Evolutionary conservation across 2,329 filamentous ascomycete genomes (phyloP).

Genomic region (Microcyclospora pomicola): DNA sequence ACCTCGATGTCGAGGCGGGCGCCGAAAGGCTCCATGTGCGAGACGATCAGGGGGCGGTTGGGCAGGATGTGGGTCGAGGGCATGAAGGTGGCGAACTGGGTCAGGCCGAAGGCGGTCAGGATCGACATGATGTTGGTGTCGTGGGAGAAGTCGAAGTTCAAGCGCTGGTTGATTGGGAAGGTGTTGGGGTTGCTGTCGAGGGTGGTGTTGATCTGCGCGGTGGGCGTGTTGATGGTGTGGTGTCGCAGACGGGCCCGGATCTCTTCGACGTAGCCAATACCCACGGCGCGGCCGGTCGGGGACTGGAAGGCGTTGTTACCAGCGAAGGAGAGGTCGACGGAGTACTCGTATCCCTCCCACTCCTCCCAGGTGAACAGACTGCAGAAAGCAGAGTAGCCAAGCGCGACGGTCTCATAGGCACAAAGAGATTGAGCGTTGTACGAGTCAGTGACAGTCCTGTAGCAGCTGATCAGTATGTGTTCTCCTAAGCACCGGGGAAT

Average conservation of each 20-base stretch:
- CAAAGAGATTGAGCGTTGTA: slow-evolving; percentile 60
- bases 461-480: background rate
- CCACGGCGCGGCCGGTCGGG: slow-evolving; percentile 55
- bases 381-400: slow-evolving; percentile 63
- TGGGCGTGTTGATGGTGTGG: slow-evolving; percentile 36
- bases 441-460: slow-evolving; percentile 35
- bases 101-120: slow-evolving; percentile 58
- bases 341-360: slow-evolving; percentile 60
- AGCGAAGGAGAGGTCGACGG: slow-evolving; percentile 42
- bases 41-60: slow-evolving; percentile 48
- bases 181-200: slow-evolving; percentile 53
- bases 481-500: background rate
- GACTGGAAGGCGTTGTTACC: slow-evolving; percentile 49
- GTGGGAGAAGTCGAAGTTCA: slow-evolving; percentile 69
- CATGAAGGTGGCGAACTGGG: slow-evolving; percentile 50
- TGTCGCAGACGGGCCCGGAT: slow-evolving; percentile 54
- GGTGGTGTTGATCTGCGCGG: slow-evolving; percentile 46
- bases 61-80: slow-evolving; percentile 41
- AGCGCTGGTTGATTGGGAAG: slow-evolving; percentile 57
- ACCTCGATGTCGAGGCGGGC: slow-evolving; percentile 62
- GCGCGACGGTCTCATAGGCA: slow-evolving; percentile 64
- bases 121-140: slow-evolving; percentile 50
- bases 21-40: slow-evolving; percentile 57
- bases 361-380: slow-evolving; percentile 61
- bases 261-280: slow-evolving; percentile 60